Evolutionary conservation across 371 early-diverging fungal genomes (phyloP).

Genomic region (Syncephalastrum racemosum): DNA sequence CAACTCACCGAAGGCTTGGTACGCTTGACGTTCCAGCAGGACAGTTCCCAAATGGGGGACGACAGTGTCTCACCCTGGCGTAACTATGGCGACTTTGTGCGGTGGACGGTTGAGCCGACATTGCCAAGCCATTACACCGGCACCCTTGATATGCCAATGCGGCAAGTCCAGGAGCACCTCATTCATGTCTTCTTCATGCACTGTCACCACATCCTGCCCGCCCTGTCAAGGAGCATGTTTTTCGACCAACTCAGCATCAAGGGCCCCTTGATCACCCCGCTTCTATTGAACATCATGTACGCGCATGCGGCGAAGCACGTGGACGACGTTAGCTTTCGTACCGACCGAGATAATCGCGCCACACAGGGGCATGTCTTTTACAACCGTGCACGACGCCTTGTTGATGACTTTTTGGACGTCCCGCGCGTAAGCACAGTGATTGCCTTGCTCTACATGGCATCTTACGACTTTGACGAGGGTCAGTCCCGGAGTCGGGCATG

Average conservation of each 20-base stretch:
- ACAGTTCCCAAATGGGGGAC: conserved; percentile 15
- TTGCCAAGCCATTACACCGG: conserved; percentile 23
- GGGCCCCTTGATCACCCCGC: conserved; percentile 41
- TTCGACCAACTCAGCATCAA: conserved; percentile 37
- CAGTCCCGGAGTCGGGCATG: conserved; percentile 29
- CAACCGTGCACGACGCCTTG: conserved; percentile 34
- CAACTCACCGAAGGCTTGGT: conserved; percentile 41
- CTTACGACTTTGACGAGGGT: conserved; percentile 22
- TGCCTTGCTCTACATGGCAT: conserved; percentile 37
- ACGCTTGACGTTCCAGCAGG: conserved; percentile 32
- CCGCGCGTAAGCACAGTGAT: conserved; percentile 48
- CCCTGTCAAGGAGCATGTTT: conserved; percentile 39
- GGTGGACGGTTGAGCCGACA: conserved; percentile 26
- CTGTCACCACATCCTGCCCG: conserved; percentile 26
- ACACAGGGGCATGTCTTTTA: conserved; percentile 20
- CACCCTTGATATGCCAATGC: conserved; percentile 28
- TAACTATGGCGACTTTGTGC: conserved; percentile 24
- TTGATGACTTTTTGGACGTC: conserved; percentile 48
- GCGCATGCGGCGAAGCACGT: conserved; percentile 39
- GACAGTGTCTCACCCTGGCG: conserved; percentile 18
- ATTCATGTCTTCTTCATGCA: conserved; percentile 35
- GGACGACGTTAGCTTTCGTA: conserved; percentile 17
- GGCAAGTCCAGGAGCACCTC: conserved; percentile 31
- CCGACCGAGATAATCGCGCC: conserved; percentile 12
- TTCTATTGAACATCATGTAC: conserved; percentile 40